Evolutionary conservation across 108 stramenopile genomes (phyloP).

Genomic region (Nitzschia sp.): DNA sequence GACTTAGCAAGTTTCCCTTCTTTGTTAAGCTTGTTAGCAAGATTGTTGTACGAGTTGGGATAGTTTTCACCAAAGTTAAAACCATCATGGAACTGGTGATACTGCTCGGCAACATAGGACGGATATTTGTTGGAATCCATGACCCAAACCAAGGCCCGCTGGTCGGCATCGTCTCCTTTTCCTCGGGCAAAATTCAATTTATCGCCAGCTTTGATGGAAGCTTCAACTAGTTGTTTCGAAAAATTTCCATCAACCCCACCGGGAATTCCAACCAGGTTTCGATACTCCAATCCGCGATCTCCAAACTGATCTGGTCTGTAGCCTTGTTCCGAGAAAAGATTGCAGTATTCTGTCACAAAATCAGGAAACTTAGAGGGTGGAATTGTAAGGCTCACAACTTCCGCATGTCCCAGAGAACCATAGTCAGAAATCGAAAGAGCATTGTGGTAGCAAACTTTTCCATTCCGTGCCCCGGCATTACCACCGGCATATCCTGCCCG

Average conservation of each 20-base stretch:
- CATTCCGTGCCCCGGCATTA: conserved; percentile 28
- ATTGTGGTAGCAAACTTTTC: conserved; percentile 85
- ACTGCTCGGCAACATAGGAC: conserved; percentile 42
- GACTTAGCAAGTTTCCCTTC: conserved; percentile 1
- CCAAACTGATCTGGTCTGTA: conserved; percentile 53
- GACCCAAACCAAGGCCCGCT: conserved; percentile 57
- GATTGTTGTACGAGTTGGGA: conserved; percentile 76
- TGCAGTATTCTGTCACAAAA: conserved; percentile 81
- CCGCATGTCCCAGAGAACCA: conserved; percentile 87
- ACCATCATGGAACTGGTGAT: conserved; percentile 84
- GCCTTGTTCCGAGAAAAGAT: conserved; percentile 57
- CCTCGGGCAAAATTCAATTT: conserved; percentile 56
- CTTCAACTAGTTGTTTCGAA: conserved; percentile 46
- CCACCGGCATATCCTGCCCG: conserved; percentile 91
- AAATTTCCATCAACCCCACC: conserved; percentile 53
- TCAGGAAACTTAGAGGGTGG: conserved; percentile 61
- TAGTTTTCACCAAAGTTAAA: conserved; percentile 70
- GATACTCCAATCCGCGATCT: conserved; percentile 88
- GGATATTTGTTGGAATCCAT: conserved; percentile 74
- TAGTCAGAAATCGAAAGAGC: conserved; percentile 76
- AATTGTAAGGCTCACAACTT: conserved; percentile 79
- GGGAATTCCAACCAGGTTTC: conserved; percentile 68
- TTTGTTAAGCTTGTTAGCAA: conserved; percentile 32
- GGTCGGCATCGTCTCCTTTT: conserved; percentile 76
- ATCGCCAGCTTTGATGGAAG: conserved; percentile 58